phyloP scores from a whole-genome alignment of 257 asterid species.

The Voacanga thouarsii region DNA sequence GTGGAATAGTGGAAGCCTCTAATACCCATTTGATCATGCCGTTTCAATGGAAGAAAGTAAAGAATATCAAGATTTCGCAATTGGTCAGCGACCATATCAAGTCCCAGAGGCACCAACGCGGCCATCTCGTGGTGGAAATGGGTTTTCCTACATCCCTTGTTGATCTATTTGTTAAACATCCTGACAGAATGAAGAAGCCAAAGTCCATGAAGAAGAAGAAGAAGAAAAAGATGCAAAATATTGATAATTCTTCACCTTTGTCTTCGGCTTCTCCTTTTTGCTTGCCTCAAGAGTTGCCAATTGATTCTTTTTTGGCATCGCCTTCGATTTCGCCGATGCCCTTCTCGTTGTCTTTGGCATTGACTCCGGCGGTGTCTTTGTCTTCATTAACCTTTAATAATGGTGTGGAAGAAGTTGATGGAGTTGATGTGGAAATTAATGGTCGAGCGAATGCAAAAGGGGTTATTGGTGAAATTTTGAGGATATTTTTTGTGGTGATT shows the following conservation, averaged over 20 bases:
- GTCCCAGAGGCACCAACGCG: too few species aligned
- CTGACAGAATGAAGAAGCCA: conserved; percentile 45
- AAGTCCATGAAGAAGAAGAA: conserved; percentile 8
- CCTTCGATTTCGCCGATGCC: too few species aligned
- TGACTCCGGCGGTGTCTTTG: too few species aligned
- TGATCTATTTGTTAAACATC: conserved; percentile 71
- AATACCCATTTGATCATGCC: too few species aligned
- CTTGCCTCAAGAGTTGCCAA: too few species aligned
- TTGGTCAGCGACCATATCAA: conserved; percentile 61
- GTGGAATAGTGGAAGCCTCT: too few species aligned
- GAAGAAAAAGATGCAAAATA: too few species aligned
- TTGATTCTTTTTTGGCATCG: too few species aligned
- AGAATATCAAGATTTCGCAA: conserved; percentile 41
- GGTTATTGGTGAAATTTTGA: conserved; percentile 35
- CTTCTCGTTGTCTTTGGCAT: too few species aligned
- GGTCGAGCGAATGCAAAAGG: conserved; percentile 23
- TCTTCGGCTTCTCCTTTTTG: too few species aligned
- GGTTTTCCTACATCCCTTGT: conserved; percentile 80
- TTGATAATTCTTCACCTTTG: too few species aligned
- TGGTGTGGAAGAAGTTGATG: conserved; percentile 4
- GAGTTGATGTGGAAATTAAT: conserved; percentile 4
- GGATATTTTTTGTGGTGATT: too few species aligned
- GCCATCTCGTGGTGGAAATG: conserved; percentile 64
- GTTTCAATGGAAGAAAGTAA: conserved; percentile 64
- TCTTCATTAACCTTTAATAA: neutral